Conservation (phyloP, 768 basidiomycete genomes). For the Tylopilus plumbeoviolaceoides region DNA sequence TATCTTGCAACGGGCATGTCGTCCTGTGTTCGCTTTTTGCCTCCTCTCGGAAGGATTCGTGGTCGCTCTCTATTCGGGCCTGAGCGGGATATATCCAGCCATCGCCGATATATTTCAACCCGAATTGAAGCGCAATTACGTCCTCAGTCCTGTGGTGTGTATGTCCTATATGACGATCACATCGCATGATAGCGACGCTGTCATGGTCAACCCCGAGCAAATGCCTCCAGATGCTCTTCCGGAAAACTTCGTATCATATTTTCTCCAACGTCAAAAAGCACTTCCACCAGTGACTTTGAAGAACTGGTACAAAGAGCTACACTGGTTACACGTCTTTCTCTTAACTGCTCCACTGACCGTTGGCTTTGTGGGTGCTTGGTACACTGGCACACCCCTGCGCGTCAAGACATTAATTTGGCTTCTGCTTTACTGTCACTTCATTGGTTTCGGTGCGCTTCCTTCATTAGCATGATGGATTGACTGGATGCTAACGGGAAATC, state of each 20-base stretch:
- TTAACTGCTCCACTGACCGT: constrained; percentile 1
- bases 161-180: neutral
- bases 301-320: constrained; percentile 10
- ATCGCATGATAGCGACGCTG: neutral
- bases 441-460: constrained; percentile 62
- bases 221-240: constrained; percentile 1
- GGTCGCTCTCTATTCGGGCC: no score
- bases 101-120: no score
- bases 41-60: no score
- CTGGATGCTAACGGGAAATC: neutral
- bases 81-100: no score
- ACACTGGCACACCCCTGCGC: constrained; percentile 2
- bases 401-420: neutral
- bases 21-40: no score
- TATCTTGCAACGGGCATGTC: no score
- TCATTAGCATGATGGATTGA: neutral
- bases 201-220: constrained; percentile 5
- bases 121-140: no score
- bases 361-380: neutral
- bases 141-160: neutral
- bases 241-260: constrained; percentile 9
- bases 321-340: constrained; percentile 7
- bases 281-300: constrained; percentile 9
- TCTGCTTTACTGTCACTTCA: constrained; percentile 50
- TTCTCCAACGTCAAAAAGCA: constrained; percentile 2